A percentile compares a stretch with the other conserved stretches of the same genome.
Conservation (phyloP, 2,329 filamentous ascomycete species). For the Triangularia verruculosa region DNA sequence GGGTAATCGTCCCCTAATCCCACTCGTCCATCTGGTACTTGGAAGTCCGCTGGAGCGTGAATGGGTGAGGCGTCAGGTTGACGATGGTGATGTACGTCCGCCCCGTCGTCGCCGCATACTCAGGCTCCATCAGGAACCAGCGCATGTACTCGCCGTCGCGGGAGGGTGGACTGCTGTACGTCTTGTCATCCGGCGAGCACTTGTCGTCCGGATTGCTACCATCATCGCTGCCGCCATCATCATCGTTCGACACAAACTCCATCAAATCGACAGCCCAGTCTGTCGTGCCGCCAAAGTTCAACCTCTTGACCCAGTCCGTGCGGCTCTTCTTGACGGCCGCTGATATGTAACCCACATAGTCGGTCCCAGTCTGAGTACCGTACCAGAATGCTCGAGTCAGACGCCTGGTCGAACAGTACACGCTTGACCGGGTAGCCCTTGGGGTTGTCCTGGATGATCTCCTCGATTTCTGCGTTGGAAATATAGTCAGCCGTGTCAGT, state of each 20-base stretch:
- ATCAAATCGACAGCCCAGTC: constrained; percentile 12
- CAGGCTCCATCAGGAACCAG: neutral
- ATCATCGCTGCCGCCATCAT: neutral
- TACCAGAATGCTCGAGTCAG: constrained; percentile 2
- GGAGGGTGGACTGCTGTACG: neutral
- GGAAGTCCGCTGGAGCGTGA: neutral
- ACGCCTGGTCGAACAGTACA: constrained; percentile 2
- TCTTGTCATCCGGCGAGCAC: neutral
- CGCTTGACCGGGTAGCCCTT: neutral
- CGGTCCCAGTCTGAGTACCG: neutral
- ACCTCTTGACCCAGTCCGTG: neutral
- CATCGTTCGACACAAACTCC: neutral
- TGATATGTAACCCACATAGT: constrained; percentile 12
- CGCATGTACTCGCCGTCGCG: neutral
- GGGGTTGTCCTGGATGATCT: constrained; percentile 4
- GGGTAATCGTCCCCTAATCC: constrained; percentile 8
- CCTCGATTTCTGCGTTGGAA: constrained; percentile 14
- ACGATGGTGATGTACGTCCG: constrained; percentile 19
- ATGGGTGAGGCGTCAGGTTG: constrained; percentile 16
- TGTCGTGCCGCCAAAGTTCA: constrained; percentile 13
- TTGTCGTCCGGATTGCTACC: neutral
- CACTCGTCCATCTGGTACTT: neutral
- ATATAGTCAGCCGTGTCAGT: constrained; percentile 15
- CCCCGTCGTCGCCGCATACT: constrained; percentile 5
- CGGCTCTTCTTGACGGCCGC: neutral